These are phyloP conservation scores for Podosphaera xanthii DNA, from an alignment of 2,329 filamentous ascomycete genomes.

Conservation along the genomic window DNA sequence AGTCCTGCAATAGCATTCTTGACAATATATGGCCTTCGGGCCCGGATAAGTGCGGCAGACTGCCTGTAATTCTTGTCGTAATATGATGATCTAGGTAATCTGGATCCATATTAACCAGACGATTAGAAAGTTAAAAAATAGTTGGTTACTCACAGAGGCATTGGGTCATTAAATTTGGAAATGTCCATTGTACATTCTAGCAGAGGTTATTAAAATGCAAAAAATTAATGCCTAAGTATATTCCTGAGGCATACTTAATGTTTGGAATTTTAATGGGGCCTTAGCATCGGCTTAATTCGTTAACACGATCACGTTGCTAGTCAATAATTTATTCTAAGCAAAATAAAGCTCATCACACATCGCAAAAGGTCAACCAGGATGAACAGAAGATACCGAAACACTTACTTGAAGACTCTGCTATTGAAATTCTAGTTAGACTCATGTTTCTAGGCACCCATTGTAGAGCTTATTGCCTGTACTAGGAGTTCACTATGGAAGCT, in stretches of 20 bases:
- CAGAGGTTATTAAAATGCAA: too few species aligned
- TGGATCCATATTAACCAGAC: conserved; percentile 11
- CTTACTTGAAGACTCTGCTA: conserved; percentile 4
- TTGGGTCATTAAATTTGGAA: neutral
- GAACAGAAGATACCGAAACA: conserved; percentile 2
- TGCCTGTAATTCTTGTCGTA: conserved; percentile 77
- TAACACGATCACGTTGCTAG: neutral
- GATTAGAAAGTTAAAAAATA: neutral
- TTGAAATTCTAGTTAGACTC: conserved; percentile 1
- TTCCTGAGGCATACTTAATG: too few species aligned
- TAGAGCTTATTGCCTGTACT: conserved; percentile 1
- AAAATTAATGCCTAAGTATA: too few species aligned
- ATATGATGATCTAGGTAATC: conserved; percentile 54
- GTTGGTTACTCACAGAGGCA: conserved; percentile 11
- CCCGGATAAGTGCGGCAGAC: conserved; percentile 72
- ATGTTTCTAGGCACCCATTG: neutral
- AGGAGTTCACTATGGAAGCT: conserved; percentile 24
- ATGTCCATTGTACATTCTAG: neutral
- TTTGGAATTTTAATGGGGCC: too few species aligned
- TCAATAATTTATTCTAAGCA: too few species aligned
- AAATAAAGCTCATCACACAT: too few species aligned
- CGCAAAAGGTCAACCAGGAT: conserved; percentile 4
- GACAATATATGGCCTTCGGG: conserved; percentile 73
- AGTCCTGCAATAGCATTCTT: conserved; percentile 70
- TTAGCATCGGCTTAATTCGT: neutral